A percentile compares a stretch with the other conserved stretches of the same genome.
Evolutionary conservation across 108 stramenopile genomes (phyloP).

Genomic region (Cyclotella baltica): DNA sequence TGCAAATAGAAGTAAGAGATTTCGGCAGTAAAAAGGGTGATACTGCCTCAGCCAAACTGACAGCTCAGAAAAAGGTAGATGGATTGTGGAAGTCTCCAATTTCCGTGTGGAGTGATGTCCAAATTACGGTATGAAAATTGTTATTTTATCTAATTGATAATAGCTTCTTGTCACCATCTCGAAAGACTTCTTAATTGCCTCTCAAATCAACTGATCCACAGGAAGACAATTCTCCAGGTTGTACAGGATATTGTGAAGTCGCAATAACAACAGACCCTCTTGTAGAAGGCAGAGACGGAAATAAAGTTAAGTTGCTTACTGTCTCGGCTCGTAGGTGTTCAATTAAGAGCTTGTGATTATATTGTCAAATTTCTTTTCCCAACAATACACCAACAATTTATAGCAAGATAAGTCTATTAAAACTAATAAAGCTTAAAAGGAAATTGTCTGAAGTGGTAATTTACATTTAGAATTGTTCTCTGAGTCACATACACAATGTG

Average conservation of each 20-base stretch:
- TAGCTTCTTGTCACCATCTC: too few relatives aligned
- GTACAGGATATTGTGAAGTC: slow-evolving; percentile 65
- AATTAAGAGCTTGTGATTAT: background rate
- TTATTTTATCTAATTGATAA: background rate
- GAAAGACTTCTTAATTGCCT: too few relatives aligned
- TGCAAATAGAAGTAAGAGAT: slow-evolving; percentile 54
- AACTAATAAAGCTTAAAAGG: too few relatives aligned
- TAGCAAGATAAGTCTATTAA: too few relatives aligned
- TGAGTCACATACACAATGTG: too few relatives aligned
- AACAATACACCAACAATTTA: too few relatives aligned
- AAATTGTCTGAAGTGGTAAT: too few relatives aligned
- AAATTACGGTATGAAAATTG: slow-evolving; percentile 29
- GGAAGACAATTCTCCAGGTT: slow-evolving; percentile 42
- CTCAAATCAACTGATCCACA: too few relatives aligned
- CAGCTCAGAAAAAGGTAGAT: slow-evolving; percentile 41
- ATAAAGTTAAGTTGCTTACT: slow-evolving; percentile 70
- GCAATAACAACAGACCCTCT: slow-evolving; percentile 49
- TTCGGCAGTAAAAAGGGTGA: slow-evolving; percentile 24
- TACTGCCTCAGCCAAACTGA: slow-evolving; percentile 9
- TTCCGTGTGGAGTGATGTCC: slow-evolving; percentile 63
- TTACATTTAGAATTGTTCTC: too few relatives aligned
- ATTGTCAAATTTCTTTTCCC: too few relatives aligned
- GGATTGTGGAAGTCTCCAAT: slow-evolving; percentile 64
- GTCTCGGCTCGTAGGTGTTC: slow-evolving; percentile 54
- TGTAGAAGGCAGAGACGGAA: slow-evolving; percentile 51